A percentile compares a stretch with the other conserved stretches of the same genome.
Evolutionary conservation across 805 yeast genomes (phyloP).

Genomic region (Nadsonia fulvescens): DNA sequence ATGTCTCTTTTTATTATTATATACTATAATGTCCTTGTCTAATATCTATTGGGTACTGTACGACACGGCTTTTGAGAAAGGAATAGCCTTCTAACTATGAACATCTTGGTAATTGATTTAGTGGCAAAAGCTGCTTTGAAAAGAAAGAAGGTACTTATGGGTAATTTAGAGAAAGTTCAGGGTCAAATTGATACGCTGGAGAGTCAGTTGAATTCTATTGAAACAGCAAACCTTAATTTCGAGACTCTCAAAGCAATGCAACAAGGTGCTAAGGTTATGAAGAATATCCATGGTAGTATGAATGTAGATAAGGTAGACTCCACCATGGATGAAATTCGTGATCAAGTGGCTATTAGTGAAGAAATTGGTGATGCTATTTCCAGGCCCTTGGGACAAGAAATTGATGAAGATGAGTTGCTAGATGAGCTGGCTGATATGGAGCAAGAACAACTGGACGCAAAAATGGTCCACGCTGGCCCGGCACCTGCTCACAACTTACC

Average conservation of each 20-base stretch:
- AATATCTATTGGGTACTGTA: no score
- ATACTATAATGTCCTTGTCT: not conserved
- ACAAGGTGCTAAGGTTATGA: constrained; percentile 94
- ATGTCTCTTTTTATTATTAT: constrained; percentile 7
- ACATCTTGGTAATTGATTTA: constrained; percentile 16
- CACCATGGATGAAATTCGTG: constrained; percentile 96
- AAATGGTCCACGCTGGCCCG: constrained; percentile 30
- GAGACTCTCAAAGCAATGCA: constrained; percentile 99
- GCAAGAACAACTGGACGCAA: constrained; percentile 56
- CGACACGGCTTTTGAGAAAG: no score
- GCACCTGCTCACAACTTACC: constrained; percentile 21
- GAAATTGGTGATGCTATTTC: constrained; percentile 94
- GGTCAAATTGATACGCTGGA: constrained; percentile 82
- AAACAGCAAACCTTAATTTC: constrained; percentile 85
- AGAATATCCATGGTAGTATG: constrained; percentile 84
- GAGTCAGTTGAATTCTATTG: constrained; percentile 77
- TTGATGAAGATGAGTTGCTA: constrained; percentile 76
- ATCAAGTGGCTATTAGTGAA: constrained; percentile 86
- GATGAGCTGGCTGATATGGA: constrained; percentile 82
- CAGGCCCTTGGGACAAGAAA: constrained; percentile 72
- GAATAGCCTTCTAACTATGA: no score
- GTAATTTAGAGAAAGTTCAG: constrained; percentile 61
- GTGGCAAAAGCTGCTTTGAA: constrained; percentile 75
- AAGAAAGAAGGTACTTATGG: constrained; percentile 68
- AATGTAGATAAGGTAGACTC: constrained; percentile 92